Base-by-base conservation (phyloP, 495 filamentous ascomycete species). In the Penicillium manginii region DNA sequence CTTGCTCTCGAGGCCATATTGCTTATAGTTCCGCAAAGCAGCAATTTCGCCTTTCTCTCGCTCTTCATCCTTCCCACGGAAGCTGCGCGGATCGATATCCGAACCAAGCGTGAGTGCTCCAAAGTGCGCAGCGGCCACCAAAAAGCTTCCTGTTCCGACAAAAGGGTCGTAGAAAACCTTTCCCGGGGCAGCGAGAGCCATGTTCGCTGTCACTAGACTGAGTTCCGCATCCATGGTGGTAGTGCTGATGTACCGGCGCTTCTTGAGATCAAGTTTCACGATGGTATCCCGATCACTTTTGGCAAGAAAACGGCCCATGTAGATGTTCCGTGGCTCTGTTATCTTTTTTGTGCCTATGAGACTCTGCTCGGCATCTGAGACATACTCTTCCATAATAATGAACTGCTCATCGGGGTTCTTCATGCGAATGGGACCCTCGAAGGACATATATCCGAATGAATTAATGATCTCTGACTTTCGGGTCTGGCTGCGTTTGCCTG, bases 141-240 rank as follows among this genome's bases (percentile, higher is more conserved):
- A 84, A 64, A 99, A 97, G 52, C 91, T 91, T 2, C 93, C 94
- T 3, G 94, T 97, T 3, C 94, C 94, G 21, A 93, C 91, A 64
- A 99, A 98, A 0, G 94, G 94, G 68, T 99, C 94, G 60, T 90
- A 98, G 66, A 91, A 84, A 2, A 97, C 60, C 70, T 89, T 96
- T 1, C 89, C 92, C 0, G 92, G 90, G 0, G 77, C 88, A 1
- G 92, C 91, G 14, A 88, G 84, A 0, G 91, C 88, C 50, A 99
- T 83, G 69, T 99, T 99, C 1, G 92, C 93, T 0, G 92, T 98
- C 22, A 99, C 79, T 2, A 99, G 84, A 22, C 91, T 88, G 40
- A 99, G 78, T 68, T 97, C 96, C 0, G 96, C 88, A 70, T 98
- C 94, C 93, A 99, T 97, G 12, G 89, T 91, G 0, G 94, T 99